phyloP scores from a whole-genome alignment of 352 stramenopile species.

The Phytophthora nicotianae region DNA sequence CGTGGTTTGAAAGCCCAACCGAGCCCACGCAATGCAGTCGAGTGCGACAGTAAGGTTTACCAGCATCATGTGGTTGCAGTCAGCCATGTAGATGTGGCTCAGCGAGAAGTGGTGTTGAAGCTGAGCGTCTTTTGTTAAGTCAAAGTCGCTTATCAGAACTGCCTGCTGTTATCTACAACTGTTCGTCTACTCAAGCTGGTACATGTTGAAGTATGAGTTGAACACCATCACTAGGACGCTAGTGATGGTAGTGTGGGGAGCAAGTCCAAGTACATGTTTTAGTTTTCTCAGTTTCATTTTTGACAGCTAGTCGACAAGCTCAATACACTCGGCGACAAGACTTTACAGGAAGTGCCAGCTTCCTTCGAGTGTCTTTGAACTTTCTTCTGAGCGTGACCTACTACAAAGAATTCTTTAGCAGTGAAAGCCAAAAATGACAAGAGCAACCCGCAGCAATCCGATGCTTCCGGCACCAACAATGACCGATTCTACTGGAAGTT shows the following conservation, averaged over 20 bases:
- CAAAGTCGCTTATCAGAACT: no score
- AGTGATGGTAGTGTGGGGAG: neutral
- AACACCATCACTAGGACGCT: slow-evolving; percentile 1
- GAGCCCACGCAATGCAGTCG: no score
- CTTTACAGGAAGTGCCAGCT: neutral
- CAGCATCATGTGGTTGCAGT: no score
- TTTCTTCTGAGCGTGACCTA: no score
- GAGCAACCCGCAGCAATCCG: neutral
- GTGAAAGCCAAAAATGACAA: neutral
- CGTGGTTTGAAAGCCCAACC: no score
- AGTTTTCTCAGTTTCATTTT: neutral
- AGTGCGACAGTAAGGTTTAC: no score
- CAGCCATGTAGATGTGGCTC: no score
- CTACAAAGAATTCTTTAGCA: slow-evolving; percentile 1
- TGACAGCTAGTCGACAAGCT: neutral
- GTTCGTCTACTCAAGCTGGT: no score
- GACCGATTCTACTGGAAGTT: neutral
- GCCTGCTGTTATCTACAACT: no score
- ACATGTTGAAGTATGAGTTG: no score
- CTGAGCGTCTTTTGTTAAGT: no score
- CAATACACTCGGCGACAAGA: slow-evolving; percentile 1
- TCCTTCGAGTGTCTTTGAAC: neutral
- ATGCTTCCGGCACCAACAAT: neutral
- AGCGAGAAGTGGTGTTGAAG: no score
- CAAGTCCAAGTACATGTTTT: neutral